Evolutionary conservation across 768 basidiomycete species (phyloP).

Genomic region (Xerocomellus chrysenteron): DNA sequence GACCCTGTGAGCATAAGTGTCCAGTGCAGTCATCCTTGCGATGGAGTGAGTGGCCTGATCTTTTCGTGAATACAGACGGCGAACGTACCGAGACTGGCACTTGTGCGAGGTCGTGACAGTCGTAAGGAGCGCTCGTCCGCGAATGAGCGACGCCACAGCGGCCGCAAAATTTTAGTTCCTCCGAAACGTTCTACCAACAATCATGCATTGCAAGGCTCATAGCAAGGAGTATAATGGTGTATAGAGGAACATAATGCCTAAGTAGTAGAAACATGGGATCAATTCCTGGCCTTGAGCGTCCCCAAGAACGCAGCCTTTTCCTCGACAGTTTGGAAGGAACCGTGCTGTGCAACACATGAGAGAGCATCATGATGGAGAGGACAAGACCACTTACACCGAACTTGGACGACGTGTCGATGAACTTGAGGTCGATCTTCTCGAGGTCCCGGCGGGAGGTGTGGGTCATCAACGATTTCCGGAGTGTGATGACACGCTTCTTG

Average conservation of each 20-base stretch:
- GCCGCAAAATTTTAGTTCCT: background rate
- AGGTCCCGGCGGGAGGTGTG: constrained; percentile 95
- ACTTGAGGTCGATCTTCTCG: constrained; percentile 97
- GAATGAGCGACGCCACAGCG: background rate
- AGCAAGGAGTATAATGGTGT: constrained; percentile 38
- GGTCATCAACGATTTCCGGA: constrained; percentile 95
- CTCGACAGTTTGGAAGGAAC: constrained; percentile 94
- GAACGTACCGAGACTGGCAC: constrained; percentile 48
- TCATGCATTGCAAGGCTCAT: constrained; percentile 31
- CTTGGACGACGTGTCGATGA: constrained; percentile 98
- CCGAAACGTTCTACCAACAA: background rate
- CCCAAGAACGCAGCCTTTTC: constrained; percentile 96
- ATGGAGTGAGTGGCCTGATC: constrained; percentile 6
- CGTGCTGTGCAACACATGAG: constrained; percentile 56
- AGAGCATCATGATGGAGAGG: background rate
- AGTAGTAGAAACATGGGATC: constrained; percentile 43
- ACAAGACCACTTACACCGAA: constrained; percentile 70
- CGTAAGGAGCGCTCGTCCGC: background rate
- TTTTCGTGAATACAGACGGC: background rate
- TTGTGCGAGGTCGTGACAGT: constrained; percentile 15
- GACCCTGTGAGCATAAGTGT: constrained; percentile 83
- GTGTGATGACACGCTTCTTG: constrained; percentile 96
- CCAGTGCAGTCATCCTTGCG: constrained; percentile 66
- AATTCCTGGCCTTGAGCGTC: constrained; percentile 82
- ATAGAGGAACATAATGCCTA: constrained; percentile 38